Evolutionary conservation across 2,329 filamentous ascomycete genomes (phyloP), one percentile per base, ranked within the genome.

Genomic region (Phaeosphaeria sp.): DNA sequence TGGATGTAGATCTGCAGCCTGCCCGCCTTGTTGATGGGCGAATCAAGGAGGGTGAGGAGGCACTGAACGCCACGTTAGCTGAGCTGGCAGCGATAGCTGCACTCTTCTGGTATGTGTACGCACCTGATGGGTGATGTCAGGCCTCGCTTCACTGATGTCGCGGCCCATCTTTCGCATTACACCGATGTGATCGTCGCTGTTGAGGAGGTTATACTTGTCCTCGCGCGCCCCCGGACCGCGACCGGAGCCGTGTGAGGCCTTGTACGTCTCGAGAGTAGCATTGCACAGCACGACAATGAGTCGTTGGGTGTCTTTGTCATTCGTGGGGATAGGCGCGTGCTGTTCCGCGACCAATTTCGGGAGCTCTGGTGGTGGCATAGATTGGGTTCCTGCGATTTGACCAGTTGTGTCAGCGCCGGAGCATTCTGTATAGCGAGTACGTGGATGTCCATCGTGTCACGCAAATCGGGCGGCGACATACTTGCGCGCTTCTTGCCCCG

Each of bases 111-210:
- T 49, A 62, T 46, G 36, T 59, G 55, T 46, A 78, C 86, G 73
- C 83, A 97, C 94, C 92, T 98, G 95, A 78, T 99, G 95, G 46
- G 95, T 97, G 73, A 99, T 99, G 79, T 99, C 95, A 46, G 95
- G 95, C 68, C 95, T 89, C 59, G 95, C 95, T 80, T 99, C 95
- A 77, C 93, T 97, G 66, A 99, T 98, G 77, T 99, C 95, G 69
- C 95, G 87, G 77, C 96, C 96, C 94, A 98, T 98, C 84, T 98
- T 99, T 73, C 95, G 90, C 93, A 99, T 97, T 65, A 98, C 91
- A 62, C 95, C 95, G 68, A 99, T 99, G 77, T 99, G 95, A 80
- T 99, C 95, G 75, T 99, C 95, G 79, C 93, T 97, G 84, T 99
- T 99, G 73, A 99, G 88, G 52, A 99, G 84, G 60, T 94, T 96